Evolutionary conservation across 495 filamentous ascomycete genomes (phyloP).

Genomic region (Opeltia flavorubescens): DNA sequence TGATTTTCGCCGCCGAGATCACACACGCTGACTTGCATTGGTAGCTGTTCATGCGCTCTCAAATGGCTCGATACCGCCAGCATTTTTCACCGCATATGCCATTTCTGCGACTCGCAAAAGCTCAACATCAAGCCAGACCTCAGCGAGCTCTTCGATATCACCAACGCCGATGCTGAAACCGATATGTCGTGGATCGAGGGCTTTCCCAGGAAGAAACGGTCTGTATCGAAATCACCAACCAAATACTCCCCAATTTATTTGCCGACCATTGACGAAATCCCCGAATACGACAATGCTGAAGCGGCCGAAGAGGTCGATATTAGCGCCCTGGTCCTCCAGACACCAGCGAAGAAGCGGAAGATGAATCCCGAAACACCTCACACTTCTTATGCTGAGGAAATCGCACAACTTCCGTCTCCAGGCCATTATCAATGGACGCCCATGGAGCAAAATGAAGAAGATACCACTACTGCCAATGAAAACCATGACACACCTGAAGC

Average conservation of each 20-base stretch:
- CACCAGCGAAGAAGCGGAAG: not conserved
- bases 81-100: not conserved
- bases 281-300: too few species aligned
- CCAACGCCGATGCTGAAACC: not conserved
- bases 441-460: too few species aligned
- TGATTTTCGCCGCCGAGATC: not conserved
- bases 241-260: not conserved
- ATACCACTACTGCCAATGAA: too few species aligned
- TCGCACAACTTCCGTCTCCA: too few species aligned
- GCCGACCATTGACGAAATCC: too few species aligned
- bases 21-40: not conserved
- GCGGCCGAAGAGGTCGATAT: not conserved
- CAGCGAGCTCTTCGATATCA: not conserved
- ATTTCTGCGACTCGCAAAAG: not conserved
- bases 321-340: not conserved
- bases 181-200: not conserved
- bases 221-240: not conserved
- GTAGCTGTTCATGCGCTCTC: not conserved
- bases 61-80: not conserved
- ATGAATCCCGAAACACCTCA: too few species aligned
- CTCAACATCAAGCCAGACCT: not conserved
- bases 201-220: not conserved
- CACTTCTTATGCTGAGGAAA: too few species aligned
- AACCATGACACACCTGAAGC: too few species aligned
- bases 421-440: too few species aligned